phyloP scores from a whole-genome alignment of 2,329 filamentous ascomycete species.

The Xylaria sp. region DNA sequence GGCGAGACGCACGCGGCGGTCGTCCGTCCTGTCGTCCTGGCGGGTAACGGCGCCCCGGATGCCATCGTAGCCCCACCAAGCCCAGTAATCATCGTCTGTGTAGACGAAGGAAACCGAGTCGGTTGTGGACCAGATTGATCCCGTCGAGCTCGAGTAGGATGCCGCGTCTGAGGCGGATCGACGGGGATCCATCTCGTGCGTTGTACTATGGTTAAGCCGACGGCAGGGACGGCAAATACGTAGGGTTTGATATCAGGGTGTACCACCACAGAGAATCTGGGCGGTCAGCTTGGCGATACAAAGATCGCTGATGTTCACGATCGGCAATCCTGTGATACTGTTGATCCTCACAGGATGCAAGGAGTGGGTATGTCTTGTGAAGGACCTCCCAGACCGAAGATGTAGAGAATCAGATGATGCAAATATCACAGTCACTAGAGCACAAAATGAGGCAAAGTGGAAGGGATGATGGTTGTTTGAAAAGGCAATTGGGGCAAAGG shows the following conservation, averaged over 20 bases:
- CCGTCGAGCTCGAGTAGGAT: slow-evolving; percentile 43
- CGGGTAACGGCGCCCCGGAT: slow-evolving; percentile 46
- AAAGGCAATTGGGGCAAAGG: slow-evolving; percentile 22
- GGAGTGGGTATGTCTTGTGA: slow-evolving; percentile 10
- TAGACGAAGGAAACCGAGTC: slow-evolving; percentile 46
- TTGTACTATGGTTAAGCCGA: slow-evolving; percentile 6
- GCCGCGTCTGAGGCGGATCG: slow-evolving; percentile 40
- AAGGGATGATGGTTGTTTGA: slow-evolving; percentile 12
- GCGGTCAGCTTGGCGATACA: slow-evolving; percentile 6
- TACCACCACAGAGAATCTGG: background rate
- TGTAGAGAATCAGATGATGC: slow-evolving; percentile 7
- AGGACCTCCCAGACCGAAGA: slow-evolving; percentile 9
- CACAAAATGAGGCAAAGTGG: slow-evolving; percentile 18
- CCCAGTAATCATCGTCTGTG: slow-evolving; percentile 41
- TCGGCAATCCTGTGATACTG: slow-evolving; percentile 26
- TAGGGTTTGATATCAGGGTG: slow-evolving; percentile 5
- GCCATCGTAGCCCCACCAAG: slow-evolving; percentile 41
- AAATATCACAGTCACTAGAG: slow-evolving; percentile 15
- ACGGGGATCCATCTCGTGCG: slow-evolving; percentile 38
- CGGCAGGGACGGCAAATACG: background rate
- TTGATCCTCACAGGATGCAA: slow-evolving; percentile 20
- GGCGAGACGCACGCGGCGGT: slow-evolving; percentile 41
- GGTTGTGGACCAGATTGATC: slow-evolving; percentile 45
- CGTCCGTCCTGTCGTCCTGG: slow-evolving; percentile 40
- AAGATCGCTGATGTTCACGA: slow-evolving; percentile 16